A percentile compares a stretch with the other conserved stretches of the same genome.
Evolutionary conservation across 2,329 filamentous ascomycete genomes (phyloP).

Genomic region (Reticulascus tulasneorum): DNA sequence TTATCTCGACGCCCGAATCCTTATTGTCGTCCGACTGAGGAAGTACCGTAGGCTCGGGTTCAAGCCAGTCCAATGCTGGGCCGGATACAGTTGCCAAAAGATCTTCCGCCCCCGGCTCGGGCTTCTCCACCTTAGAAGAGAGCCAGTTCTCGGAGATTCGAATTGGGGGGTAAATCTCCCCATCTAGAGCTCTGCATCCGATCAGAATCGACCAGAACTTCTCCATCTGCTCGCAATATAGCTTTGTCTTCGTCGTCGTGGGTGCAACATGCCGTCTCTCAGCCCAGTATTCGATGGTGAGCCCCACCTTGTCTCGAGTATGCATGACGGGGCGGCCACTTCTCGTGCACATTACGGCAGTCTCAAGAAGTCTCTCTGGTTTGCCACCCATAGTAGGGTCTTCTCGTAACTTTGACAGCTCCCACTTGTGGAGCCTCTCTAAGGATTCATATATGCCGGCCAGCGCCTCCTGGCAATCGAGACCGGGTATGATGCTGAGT

Average conservation of each 20-base stretch:
- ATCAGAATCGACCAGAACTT: constrained; percentile 65
- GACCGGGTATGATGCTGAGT: constrained; percentile 61
- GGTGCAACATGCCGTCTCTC: constrained; percentile 48
- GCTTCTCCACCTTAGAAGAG: constrained; percentile 60
- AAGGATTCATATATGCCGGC: constrained; percentile 70
- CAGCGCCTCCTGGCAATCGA: constrained; percentile 76
- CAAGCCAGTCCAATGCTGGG: constrained; percentile 63
- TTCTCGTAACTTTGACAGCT: constrained; percentile 55
- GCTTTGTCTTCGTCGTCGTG: constrained; percentile 29
- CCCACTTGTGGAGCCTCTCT: constrained; percentile 65
- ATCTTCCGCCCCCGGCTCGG: constrained; percentile 40
- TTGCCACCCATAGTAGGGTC: constrained; percentile 41
- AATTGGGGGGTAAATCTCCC: constrained; percentile 52
- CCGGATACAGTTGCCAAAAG: constrained; percentile 28
- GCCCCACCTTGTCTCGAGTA: constrained; percentile 59
- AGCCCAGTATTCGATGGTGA: constrained; percentile 77
- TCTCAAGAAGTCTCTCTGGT: constrained; percentile 45
- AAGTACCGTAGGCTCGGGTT: constrained; percentile 63
- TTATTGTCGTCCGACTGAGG: constrained; percentile 41
- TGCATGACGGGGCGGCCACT: constrained; percentile 72
- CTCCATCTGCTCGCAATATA: constrained; percentile 34
- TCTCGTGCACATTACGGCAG: constrained; percentile 62
- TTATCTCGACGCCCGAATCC: constrained; percentile 48
- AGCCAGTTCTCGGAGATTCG: constrained; percentile 74
- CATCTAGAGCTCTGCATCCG: constrained; percentile 53